phyloP scores from a whole-genome alignment of 768 basidiomycete species.

The Pisolithus tinctorius region DNA sequence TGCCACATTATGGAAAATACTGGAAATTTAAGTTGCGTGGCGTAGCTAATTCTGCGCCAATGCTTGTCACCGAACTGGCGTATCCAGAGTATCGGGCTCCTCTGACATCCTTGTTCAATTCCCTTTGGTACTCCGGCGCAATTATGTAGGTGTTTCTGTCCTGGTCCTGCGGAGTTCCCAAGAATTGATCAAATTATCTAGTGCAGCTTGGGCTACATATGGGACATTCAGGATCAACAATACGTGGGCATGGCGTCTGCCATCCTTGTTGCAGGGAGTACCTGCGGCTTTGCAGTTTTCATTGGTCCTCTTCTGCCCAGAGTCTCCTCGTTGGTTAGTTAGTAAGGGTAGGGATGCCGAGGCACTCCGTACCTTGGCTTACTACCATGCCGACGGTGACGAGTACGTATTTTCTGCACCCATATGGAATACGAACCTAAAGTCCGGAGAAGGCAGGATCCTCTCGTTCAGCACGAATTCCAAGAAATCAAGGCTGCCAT shows the following conservation, averaged over 20 bases:
- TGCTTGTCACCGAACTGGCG: conserved; percentile 81
- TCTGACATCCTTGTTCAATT: conserved; percentile 74
- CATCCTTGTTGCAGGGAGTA: conserved; percentile 63
- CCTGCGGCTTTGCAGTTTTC: conserved; percentile 62
- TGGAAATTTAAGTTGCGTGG: conserved; percentile 3
- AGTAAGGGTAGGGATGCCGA: conserved; percentile 65
- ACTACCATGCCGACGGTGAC: conserved; percentile 80
- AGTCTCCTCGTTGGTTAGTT: conserved; percentile 81
- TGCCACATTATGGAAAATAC: not conserved
- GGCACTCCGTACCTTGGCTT: conserved; percentile 65
- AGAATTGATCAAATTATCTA: conserved; percentile 11
- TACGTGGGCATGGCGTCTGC: conserved; percentile 81
- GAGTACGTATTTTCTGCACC: conserved; percentile 27
- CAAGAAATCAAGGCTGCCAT: conserved; percentile 78
- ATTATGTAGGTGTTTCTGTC: conserved; percentile 49
- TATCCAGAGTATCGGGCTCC: conserved; percentile 79
- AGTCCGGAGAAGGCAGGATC: conserved; percentile 39
- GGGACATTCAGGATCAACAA: conserved; percentile 65
- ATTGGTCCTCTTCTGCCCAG: conserved; percentile 66
- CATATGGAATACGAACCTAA: not conserved
- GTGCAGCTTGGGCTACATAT: conserved; percentile 81
- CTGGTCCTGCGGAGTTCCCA: not conserved
- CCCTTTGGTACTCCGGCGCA: conserved; percentile 81
- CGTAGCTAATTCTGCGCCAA: conserved; percentile 64
- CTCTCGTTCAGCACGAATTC: conserved; percentile 67